These are phyloP conservation scores for Saccharum spontaneum DNA, from an alignment of 176 grass and related monocot species.

Conservation along the genomic window DNA sequence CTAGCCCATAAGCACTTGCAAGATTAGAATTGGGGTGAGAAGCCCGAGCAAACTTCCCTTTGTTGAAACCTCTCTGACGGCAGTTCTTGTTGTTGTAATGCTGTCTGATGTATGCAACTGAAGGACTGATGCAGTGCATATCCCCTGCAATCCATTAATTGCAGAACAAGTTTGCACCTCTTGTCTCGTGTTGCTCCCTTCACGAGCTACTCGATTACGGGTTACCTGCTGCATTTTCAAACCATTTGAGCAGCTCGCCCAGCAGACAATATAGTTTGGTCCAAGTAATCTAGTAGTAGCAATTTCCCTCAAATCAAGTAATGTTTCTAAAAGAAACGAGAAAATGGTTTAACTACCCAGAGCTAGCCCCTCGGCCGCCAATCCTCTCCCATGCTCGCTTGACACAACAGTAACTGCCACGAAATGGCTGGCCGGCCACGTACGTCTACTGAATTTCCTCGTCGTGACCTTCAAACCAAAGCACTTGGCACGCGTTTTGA, in stretches of 20 bases:
- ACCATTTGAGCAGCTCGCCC: background rate
- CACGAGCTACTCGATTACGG: background rate
- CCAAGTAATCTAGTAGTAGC: background rate
- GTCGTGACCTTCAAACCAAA: constrained; percentile 49
- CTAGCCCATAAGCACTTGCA: too few species aligned
- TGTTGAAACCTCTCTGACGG: background rate
- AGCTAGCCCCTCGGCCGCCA: constrained; percentile 27
- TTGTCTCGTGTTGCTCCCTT: background rate
- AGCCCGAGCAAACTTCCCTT: background rate
- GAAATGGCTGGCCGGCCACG: background rate
- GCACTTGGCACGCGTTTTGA: constrained; percentile 28
- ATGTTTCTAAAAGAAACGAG: background rate
- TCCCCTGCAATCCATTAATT: background rate
- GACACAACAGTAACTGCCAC: constrained; percentile 40
- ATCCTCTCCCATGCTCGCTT: constrained; percentile 12
- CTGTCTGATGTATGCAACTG: background rate
- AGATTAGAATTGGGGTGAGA: background rate
- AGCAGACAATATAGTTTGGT: constrained; percentile 9
- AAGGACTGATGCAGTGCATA: background rate
- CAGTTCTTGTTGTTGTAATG: background rate
- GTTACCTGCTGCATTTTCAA: constrained; percentile 18
- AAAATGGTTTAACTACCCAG: background rate
- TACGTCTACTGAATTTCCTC: constrained; percentile 4
- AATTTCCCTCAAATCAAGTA: background rate
- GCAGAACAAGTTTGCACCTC: background rate